Evolutionary conservation across 768 basidiomycete genomes (phyloP).

Genomic region (Leccinum subtestaceum): DNA sequence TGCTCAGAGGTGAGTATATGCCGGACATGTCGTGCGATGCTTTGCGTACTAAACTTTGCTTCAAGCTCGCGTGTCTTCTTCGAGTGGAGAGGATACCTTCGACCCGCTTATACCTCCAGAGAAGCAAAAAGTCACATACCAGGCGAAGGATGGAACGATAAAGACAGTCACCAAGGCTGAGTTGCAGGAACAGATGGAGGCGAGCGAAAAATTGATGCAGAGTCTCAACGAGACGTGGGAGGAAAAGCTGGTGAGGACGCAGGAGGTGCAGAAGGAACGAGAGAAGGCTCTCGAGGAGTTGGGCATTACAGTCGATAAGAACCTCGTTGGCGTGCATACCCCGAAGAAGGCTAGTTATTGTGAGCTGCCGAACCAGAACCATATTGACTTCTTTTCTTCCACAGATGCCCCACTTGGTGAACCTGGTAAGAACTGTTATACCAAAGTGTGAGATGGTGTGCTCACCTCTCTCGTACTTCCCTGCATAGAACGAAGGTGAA

Average conservation of each 20-base stretch:
- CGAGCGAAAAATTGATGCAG: conserved; percentile 94
- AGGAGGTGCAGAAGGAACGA: conserved; percentile 93
- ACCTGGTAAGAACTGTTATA: conserved; percentile 61
- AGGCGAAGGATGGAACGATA: conserved; percentile 88
- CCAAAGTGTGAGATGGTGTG: not conserved
- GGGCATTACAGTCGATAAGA: conserved; percentile 97
- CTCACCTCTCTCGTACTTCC: conserved; percentile 13
- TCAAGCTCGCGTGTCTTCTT: conserved; percentile 73
- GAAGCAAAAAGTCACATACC: conserved; percentile 93
- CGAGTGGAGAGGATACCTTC: conserved; percentile 68
- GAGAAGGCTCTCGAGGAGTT: conserved; percentile 97
- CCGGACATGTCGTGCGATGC: not conserved
- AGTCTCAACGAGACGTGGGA: conserved; percentile 96
- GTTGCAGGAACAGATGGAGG: conserved; percentile 94
- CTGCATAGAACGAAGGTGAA: conserved; percentile 67
- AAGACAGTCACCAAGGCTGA: conserved; percentile 97
- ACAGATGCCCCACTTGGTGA: conserved; percentile 92
- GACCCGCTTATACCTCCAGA: conserved; percentile 90
- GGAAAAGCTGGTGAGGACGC: conserved; percentile 85
- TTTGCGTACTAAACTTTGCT: conserved; percentile 8
- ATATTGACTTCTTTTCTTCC: conserved; percentile 11
- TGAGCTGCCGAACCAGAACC: conserved; percentile 4
- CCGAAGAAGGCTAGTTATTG: conserved; percentile 73
- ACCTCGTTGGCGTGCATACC: conserved; percentile 93
- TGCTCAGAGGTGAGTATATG: conserved; percentile 66